Conservation (phyloP, 179 eudicot species). For the Heliamphora pulchella region DNA sequence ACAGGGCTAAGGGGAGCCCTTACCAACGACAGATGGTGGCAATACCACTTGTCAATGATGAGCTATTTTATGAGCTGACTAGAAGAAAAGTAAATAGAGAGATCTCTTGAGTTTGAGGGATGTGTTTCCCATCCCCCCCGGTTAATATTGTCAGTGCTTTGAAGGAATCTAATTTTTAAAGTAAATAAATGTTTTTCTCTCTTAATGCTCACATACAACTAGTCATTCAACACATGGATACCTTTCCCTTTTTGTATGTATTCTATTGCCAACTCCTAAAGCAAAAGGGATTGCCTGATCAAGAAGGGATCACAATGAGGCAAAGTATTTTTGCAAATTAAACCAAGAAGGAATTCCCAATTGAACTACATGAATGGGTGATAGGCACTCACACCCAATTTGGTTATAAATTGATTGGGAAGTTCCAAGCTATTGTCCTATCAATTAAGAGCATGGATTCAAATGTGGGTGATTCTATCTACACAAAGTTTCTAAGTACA, state of each 20-base stretch:
- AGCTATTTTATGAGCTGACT: neutral
- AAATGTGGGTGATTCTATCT: neutral
- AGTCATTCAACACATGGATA: constrained; percentile 1
- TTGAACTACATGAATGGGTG: neutral
- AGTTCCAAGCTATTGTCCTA: neutral
- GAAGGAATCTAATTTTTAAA: neutral
- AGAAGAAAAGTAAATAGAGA: neutral
- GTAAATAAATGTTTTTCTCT: neutral
- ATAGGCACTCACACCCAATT: neutral
- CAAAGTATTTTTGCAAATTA: neutral
- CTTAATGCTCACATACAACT: neutral
- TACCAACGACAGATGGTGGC: neutral
- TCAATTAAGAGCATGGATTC: neutral
- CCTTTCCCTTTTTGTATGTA: too few relatives aligned
- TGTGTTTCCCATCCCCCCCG: too few relatives aligned
- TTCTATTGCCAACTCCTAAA: neutral
- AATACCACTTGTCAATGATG: neutral
- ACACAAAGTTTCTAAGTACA: too few relatives aligned
- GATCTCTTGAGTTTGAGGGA: too few relatives aligned
- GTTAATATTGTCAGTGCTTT: neutral
- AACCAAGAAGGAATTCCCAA: neutral
- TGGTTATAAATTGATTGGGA: neutral
- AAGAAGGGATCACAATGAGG: neutral
- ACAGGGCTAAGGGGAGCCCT: neutral
- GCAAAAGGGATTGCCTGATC: constrained; percentile 2